Evolutionary conservation across 495 filamentous ascomycete species (phyloP).

Genomic region (Aspergillus incahuasiensis): DNA sequence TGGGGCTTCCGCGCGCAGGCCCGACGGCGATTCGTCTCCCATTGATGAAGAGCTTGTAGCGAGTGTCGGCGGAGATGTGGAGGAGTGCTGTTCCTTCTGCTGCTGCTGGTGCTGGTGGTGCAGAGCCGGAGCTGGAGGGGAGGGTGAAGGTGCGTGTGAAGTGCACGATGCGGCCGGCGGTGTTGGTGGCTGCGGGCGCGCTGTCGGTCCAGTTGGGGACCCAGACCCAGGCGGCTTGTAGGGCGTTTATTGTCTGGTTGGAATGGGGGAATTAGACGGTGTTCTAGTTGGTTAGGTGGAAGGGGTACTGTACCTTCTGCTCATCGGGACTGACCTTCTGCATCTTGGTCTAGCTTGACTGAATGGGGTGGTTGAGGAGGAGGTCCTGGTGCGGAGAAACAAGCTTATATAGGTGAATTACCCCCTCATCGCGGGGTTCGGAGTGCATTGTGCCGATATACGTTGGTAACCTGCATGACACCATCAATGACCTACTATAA

Average conservation of each 20-base stretch:
- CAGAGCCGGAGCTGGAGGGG: constrained; percentile 7
- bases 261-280: no score
- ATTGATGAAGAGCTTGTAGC: constrained; percentile 38
- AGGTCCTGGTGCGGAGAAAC: no score
- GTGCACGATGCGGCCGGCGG: constrained; percentile 27
- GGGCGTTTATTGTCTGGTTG: constrained; percentile 27
- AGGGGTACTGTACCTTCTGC: not conserved
- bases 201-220: constrained; percentile 31
- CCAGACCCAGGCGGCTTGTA: constrained; percentile 39
- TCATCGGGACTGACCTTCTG: constrained; percentile 1
- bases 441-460: not conserved
- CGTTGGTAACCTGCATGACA: not conserved
- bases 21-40: constrained; percentile 30
- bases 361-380: not conserved
- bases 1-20: constrained; percentile 28
- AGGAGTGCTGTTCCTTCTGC: constrained; percentile 15
- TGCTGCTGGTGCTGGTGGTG: no score
- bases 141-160: constrained; percentile 25
- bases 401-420: no score
- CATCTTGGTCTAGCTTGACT: no score
- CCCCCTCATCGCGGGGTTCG: not conserved
- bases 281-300: not conserved
- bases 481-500: no score
- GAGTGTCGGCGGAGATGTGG: constrained; percentile 37
- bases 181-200: constrained; percentile 17